phyloP scores from a whole-genome alignment of 768 basidiomycete genomes.

The Thelephora aurantiotincta region DNA sequence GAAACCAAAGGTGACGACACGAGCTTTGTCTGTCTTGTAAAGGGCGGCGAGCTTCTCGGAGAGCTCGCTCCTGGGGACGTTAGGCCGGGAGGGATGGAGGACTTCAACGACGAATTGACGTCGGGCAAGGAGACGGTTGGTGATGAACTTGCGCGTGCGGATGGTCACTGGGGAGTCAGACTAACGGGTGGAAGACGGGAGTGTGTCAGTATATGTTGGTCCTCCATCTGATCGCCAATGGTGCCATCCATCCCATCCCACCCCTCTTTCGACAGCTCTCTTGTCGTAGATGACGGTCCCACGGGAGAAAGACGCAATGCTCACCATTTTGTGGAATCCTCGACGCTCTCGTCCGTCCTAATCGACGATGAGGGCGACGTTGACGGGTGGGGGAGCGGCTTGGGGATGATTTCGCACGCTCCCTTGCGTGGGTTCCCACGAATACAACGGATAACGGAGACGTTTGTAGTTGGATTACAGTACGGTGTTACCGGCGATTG shows the following conservation, averaged over 20 bases:
- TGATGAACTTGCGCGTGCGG: constrained; percentile 98
- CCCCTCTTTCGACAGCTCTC: constrained; percentile 4
- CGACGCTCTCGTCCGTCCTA: too few relatives aligned
- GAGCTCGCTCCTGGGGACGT: constrained; percentile 86
- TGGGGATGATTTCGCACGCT: too few relatives aligned
- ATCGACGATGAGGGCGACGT: too few relatives aligned
- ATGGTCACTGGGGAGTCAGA: constrained; percentile 83
- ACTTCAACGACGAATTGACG: constrained; percentile 94
- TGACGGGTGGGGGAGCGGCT: too few relatives aligned
- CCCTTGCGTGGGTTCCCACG: too few relatives aligned
- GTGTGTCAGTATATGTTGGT: constrained; percentile 7
- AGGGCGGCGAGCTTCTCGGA: constrained; percentile 81
- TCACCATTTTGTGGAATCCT: constrained; percentile 14
- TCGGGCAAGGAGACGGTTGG: constrained; percentile 92
- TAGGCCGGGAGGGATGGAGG: constrained; percentile 89
- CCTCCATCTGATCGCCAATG: constrained; percentile 16
- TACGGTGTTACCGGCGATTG: too few relatives aligned
- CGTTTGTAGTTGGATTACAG: too few relatives aligned
- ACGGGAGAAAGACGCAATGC: constrained; percentile 6
- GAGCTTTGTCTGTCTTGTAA: constrained; percentile 87
- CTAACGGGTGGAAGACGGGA: constrained; percentile 20
- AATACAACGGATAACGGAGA: too few relatives aligned
- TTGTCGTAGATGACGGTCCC: constrained; percentile 7
- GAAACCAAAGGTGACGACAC: constrained; percentile 91
- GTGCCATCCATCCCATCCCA: constrained; percentile 23